Conservation (phyloP, 1,284 basidiomycete genomes). For the Cutaneotrichosporon spelunceum region DNA sequence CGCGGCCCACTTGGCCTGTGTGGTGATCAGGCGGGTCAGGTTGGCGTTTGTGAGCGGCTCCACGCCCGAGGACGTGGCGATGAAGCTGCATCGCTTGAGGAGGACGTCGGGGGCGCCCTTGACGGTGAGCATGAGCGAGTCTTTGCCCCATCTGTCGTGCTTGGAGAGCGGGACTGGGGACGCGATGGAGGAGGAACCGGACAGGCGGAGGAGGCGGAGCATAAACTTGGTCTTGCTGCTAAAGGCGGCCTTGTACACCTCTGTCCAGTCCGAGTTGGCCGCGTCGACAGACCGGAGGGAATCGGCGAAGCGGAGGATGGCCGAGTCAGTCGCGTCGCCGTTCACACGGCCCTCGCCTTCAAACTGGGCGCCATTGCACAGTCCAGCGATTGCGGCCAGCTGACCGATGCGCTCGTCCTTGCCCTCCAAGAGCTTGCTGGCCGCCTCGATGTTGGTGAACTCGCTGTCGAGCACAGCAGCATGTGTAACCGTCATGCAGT, state of each 20-base stretch:
- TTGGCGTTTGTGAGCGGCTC: slow-evolving; percentile 44
- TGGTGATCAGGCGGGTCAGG: slow-evolving; percentile 40
- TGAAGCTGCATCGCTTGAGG: slow-evolving; percentile 54
- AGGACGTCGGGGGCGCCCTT: slow-evolving; percentile 64
- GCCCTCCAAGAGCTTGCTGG: slow-evolving; percentile 33
- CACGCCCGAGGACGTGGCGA: slow-evolving; percentile 52
- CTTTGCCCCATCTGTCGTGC: slow-evolving; percentile 24
- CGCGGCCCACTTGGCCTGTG: slow-evolving; percentile 59
- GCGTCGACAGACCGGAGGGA: slow-evolving; percentile 47
- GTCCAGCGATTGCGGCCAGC: slow-evolving; percentile 56
- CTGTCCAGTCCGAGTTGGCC: slow-evolving; percentile 46
- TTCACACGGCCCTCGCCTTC: slow-evolving; percentile 56
- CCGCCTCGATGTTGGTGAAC: slow-evolving; percentile 39
- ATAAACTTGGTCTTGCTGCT: slow-evolving; percentile 68
- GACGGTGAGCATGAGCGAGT: slow-evolving; percentile 53
- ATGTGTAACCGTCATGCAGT: slow-evolving; percentile 54
- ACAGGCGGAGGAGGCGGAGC: slow-evolving; percentile 51
- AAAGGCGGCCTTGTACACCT: slow-evolving; percentile 56
- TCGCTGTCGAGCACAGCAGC: slow-evolving; percentile 53
- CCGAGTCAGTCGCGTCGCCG: slow-evolving; percentile 64
- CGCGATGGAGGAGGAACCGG: not conserved
- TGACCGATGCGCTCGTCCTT: slow-evolving; percentile 32
- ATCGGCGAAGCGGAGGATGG: slow-evolving; percentile 62
- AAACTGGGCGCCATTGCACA: slow-evolving; percentile 65
- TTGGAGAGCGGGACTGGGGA: slow-evolving; percentile 5